Conservation (phyloP, 768 basidiomycete species). For the Lentinula raphanica region DNA sequence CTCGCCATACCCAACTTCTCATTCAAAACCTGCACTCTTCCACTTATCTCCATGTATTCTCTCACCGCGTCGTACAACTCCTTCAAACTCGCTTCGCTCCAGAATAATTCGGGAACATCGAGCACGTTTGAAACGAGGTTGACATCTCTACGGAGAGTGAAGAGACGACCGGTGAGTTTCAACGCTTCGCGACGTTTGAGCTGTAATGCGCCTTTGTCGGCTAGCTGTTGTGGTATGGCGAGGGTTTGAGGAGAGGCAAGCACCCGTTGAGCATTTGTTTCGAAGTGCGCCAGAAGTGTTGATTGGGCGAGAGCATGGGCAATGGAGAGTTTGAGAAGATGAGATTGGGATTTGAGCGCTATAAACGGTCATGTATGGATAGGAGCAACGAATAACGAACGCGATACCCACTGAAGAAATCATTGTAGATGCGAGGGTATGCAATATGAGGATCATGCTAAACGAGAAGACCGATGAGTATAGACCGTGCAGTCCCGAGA, state of each 20-base stretch:
- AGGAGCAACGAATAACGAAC: background rate
- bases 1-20: conserved; percentile 84
- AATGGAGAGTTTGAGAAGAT: conserved; percentile 87
- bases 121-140: conserved; percentile 91
- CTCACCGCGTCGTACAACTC: conserved; percentile 88
- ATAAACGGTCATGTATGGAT: conserved; percentile 2
- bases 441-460: conserved; percentile 81
- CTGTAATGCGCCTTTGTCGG: conserved; percentile 67
- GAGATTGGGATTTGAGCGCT: conserved; percentile 91
- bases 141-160: conserved; percentile 84
- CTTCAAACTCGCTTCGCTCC: conserved; percentile 88
- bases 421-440: conserved; percentile 91
- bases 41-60: conserved; percentile 91
- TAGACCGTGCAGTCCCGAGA: background rate
- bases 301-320: conserved; percentile 94
- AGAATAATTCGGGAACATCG: conserved; percentile 91
- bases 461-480: conserved; percentile 6
- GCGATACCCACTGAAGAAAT: conserved; percentile 89
- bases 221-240: conserved; percentile 81
- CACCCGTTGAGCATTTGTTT: conserved; percentile 70
- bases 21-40: conserved; percentile 77
- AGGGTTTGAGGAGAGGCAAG: conserved; percentile 73
- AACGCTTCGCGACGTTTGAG: conserved; percentile 79
- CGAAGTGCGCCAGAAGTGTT: conserved; percentile 85
- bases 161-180: conserved; percentile 78